These are phyloP conservation scores for Fagopyrum esculentum DNA, from an alignment of 148 eudicot genomes.

Conservation along the genomic window DNA sequence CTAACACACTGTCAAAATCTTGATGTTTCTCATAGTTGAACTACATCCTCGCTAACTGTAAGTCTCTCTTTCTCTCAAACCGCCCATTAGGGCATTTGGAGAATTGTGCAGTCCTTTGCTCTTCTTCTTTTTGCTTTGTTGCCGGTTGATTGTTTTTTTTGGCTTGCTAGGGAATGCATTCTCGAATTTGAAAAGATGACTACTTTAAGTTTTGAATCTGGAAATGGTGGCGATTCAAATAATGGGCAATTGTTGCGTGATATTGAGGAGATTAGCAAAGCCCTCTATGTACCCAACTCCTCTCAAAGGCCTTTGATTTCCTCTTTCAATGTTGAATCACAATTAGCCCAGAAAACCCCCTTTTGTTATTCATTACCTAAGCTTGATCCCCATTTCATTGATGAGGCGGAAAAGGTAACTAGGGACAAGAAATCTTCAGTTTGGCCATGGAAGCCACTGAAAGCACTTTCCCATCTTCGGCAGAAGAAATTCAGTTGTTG, in stretches of 20 bases:
- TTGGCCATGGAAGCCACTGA: conserved; percentile 73
- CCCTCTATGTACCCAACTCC: conserved; percentile 43
- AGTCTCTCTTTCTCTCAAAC: not conserved
- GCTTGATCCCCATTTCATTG: conserved; percentile 18
- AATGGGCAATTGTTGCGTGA: conserved; percentile 56
- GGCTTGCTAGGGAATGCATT: not conserved
- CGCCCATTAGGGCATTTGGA: not conserved
- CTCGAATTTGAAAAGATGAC: conserved; percentile 1
- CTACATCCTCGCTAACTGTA: conserved; percentile 1
- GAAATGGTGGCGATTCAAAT: conserved; percentile 12
- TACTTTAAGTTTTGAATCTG: conserved; percentile 11
- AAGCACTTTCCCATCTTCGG: conserved; percentile 45
- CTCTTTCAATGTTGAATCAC: conserved; percentile 20
- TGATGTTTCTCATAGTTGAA: not conserved
- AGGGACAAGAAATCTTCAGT: conserved; percentile 48
- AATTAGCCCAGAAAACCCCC: conserved; percentile 18
- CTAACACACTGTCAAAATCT: not conserved
- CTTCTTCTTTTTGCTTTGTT: not conserved
- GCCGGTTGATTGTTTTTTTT: not conserved
- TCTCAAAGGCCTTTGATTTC: conserved; percentile 28
- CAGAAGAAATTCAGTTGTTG: conserved; percentile 38
- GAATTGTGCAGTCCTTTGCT: not conserved
- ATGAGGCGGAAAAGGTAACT: conserved; percentile 17
- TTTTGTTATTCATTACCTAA: conserved; percentile 16
- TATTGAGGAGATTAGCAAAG: conserved; percentile 64